Conservation (phyloP, 306 rosid species). For the Lablab purpureus region DNA sequence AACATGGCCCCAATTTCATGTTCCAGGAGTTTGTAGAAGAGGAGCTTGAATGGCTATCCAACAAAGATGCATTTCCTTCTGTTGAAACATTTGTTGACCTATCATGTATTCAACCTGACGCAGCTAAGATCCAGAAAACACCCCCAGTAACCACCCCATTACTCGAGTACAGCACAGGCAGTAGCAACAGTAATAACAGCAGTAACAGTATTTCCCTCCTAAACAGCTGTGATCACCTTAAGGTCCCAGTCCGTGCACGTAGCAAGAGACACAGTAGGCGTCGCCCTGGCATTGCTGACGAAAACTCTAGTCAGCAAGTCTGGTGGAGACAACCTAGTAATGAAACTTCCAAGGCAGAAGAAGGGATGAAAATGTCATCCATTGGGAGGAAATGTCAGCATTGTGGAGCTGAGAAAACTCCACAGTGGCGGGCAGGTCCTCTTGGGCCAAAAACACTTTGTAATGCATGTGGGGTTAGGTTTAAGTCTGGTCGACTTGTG, state of each 20-base stretch:
- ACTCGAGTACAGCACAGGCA: constrained; percentile 61
- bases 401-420: constrained; percentile 74
- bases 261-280: constrained; percentile 61
- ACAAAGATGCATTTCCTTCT: constrained; percentile 83
- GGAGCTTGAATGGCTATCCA: constrained; percentile 88
- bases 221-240: constrained; percentile 60
- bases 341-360: constrained; percentile 30
- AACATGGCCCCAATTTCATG: background rate
- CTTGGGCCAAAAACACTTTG: constrained; percentile 75
- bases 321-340: constrained; percentile 48
- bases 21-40: constrained; percentile 70
- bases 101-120: constrained; percentile 46
- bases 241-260: constrained; percentile 70
- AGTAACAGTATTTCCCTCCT: constrained; percentile 49
- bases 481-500: constrained; percentile 72
- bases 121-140: constrained; percentile 53
- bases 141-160: constrained; percentile 56
- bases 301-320: constrained; percentile 43
- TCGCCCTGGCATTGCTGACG: constrained; percentile 38
- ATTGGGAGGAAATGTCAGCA: constrained; percentile 71
- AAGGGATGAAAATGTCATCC: constrained; percentile 11
- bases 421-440: constrained; percentile 88
- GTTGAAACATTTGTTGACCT: constrained; percentile 65
- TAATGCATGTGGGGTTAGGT: constrained; percentile 85
- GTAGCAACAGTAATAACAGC: constrained; percentile 58